A percentile compares a stretch with the other conserved stretches of the same genome.
These are phyloP conservation scores for Hymenoscyphus salicellus DNA, from an alignment of 2,329 filamentous ascomycete genomes.

Conservation along the genomic window DNA sequence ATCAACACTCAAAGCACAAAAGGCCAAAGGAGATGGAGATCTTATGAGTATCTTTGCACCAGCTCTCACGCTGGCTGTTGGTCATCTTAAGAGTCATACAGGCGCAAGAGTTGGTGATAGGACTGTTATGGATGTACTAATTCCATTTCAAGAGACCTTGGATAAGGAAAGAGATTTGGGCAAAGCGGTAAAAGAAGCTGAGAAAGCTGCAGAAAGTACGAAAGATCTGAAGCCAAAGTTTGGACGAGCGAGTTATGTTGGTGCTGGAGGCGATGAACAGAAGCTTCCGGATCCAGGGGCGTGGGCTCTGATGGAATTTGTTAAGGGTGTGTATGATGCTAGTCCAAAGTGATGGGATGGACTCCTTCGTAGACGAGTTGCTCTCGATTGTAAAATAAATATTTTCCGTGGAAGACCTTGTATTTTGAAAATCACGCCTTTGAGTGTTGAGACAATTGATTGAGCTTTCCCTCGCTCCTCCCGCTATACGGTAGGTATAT, in stretches of 20 bases:
- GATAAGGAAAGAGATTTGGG: constrained; percentile 42
- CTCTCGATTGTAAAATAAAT: neutral
- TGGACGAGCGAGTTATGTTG: constrained; percentile 53
- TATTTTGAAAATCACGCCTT: neutral
- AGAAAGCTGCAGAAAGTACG: constrained; percentile 48
- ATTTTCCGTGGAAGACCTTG: neutral
- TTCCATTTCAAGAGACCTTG: constrained; percentile 31
- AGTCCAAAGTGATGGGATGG: constrained; percentile 8
- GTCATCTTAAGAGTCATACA: constrained; percentile 33
- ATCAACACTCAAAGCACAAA: constrained; percentile 18
- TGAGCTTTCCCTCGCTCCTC: neutral
- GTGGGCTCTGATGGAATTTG: constrained; percentile 44
- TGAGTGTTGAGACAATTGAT: neutral
- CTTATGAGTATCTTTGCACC: constrained; percentile 25
- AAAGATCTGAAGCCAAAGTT: constrained; percentile 54
- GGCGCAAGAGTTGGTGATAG: constrained; percentile 33
- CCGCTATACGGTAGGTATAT: neutral
- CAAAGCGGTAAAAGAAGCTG: constrained; percentile 47
- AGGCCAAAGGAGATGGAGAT: constrained; percentile 1
- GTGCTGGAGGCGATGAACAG: constrained; percentile 45
- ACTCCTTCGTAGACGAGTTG: no score
- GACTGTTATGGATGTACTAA: constrained; percentile 36
- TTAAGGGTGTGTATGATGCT: constrained; percentile 26
- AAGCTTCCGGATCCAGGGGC: constrained; percentile 53
- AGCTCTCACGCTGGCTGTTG: constrained; percentile 21